Conservation (phyloP, 257 asterid species). For the Voacanga thouarsii region DNA sequence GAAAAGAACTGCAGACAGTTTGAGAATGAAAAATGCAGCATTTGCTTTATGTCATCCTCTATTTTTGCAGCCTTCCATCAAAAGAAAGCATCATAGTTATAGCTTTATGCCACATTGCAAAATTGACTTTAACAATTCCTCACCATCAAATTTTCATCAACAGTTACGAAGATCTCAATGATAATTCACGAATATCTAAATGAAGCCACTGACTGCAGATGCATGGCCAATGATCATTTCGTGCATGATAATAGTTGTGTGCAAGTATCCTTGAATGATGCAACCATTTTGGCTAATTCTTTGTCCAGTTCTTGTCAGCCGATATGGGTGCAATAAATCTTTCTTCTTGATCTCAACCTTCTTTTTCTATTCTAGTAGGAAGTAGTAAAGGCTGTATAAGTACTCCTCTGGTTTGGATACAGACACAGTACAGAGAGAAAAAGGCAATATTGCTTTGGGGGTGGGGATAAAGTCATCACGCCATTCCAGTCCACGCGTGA, state of each 20-base stretch:
- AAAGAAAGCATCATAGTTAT: background rate
- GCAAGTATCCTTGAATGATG: background rate
- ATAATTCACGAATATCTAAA: background rate
- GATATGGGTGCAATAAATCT: background rate
- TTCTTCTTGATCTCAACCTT: slow-evolving; percentile 3
- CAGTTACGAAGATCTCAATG: background rate
- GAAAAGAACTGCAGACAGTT: background rate
- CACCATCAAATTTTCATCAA: background rate
- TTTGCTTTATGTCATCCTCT: slow-evolving; percentile 15
- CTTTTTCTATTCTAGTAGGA: background rate
- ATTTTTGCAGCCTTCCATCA: slow-evolving; percentile 24
- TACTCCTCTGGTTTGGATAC: slow-evolving; percentile 15
- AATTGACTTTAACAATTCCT: background rate
- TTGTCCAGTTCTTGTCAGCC: background rate
- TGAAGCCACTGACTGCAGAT: background rate
- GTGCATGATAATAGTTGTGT: background rate
- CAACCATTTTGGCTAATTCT: background rate
- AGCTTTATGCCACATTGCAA: background rate
- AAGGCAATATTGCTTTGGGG: slow-evolving; percentile 12
- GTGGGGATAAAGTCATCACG: slow-evolving; percentile 41
- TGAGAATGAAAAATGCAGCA: background rate
- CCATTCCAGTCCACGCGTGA: slow-evolving; percentile 63
- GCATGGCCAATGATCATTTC: background rate
- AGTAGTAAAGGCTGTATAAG: slow-evolving; percentile 17
- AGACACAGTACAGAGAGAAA: background rate